Evolutionary conservation across 2,329 filamentous ascomycete species (phyloP), one percentile per base, ranked within the genome.

Genomic region (Neonectria neomacrospora): DNA sequence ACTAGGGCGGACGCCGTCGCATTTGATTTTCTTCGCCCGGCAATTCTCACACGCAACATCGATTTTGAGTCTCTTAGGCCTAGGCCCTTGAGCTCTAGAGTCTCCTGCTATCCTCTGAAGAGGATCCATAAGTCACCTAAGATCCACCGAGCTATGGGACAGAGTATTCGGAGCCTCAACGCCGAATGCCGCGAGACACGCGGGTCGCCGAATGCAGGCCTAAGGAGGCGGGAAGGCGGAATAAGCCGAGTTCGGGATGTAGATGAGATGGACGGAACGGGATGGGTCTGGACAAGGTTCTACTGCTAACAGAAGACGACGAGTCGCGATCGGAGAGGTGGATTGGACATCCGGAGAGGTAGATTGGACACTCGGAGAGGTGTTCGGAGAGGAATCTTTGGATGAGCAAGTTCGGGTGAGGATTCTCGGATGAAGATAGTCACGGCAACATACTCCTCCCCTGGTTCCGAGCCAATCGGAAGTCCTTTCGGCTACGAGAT

Each of bases 11-110:
- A 71, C 69, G 39, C 80, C 80, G 59, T 82, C 80, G 42, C 80
- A 82, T 51, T 79, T 79, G 47, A 81, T 74, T 67, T 83, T 82
- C 57, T 77, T 77, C 5, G 67, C 65, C 11, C 81, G 76, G 62
- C 81, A 82, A 5, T 75, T 76, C 52, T 82, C 76, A 61, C 80
- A 83, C 3, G 81, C 81, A 10, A 81, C 73, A 32, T 80, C 74
- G 23, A 82, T 80, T 63, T 82, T 82, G 56, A 80, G 75, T n/a
- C 80, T 74, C 63, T 82, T 82, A 0, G 65, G 58, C 44, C 67
- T 65, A 66, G 67, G 47, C 28, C 55, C 58, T 3, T 55, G 61
- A 26, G 42, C 34, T 28, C 22, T 59, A 26, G 62, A 28, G 14
- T 39, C 39, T 16, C 57, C 44, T 16, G 26, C 37, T 20, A 34